phyloP scores from a whole-genome alignment of 2,329 filamentous ascomycete genomes.

The Leptographium galeiforme region DNA sequence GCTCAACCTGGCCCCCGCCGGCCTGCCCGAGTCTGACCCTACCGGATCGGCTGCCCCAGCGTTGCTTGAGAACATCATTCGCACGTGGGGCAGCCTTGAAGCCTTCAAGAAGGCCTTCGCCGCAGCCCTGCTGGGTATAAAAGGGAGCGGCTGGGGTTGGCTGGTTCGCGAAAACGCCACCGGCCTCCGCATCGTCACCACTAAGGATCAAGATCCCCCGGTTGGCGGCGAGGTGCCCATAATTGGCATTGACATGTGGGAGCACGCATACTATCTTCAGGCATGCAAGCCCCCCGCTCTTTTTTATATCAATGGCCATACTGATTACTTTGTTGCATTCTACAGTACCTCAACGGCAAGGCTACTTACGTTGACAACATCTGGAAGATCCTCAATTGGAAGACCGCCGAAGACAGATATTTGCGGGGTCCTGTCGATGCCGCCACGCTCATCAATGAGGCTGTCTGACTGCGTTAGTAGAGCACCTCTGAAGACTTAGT shows the following conservation, averaged over 20 bases:
- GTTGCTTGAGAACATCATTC: slow-evolving; percentile 46
- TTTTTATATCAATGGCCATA: too few species aligned
- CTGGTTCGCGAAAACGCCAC: slow-evolving; percentile 51
- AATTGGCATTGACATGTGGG: slow-evolving; percentile 81
- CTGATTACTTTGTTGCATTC: not conserved
- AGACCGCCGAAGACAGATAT: slow-evolving; percentile 52
- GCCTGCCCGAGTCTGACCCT: slow-evolving; percentile 40
- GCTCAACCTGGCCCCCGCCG: slow-evolving; percentile 55
- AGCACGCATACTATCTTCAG: slow-evolving; percentile 88
- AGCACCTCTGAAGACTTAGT: too few species aligned
- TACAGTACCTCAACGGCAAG: slow-evolving; percentile 62
- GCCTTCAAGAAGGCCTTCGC: slow-evolving; percentile 54
- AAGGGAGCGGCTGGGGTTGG: slow-evolving; percentile 86
- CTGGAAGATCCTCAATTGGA: slow-evolving; percentile 71
- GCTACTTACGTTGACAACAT: slow-evolving; percentile 63
- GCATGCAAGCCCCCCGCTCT: slow-evolving; percentile 19
- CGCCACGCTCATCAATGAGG: slow-evolving; percentile 30
- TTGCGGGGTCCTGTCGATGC: slow-evolving; percentile 30
- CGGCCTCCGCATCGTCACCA: slow-evolving; percentile 58
- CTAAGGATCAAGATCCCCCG: slow-evolving; percentile 77
- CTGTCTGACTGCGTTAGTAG: slow-evolving; percentile 13
- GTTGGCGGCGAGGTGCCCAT: slow-evolving; percentile 52
- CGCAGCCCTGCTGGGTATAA: slow-evolving; percentile 52
- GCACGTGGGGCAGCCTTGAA: slow-evolving; percentile 55
- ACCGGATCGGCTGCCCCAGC: slow-evolving; percentile 14